Conservation (phyloP, 495 filamentous ascomycete species). For the Opeltia flavorubescens region DNA sequence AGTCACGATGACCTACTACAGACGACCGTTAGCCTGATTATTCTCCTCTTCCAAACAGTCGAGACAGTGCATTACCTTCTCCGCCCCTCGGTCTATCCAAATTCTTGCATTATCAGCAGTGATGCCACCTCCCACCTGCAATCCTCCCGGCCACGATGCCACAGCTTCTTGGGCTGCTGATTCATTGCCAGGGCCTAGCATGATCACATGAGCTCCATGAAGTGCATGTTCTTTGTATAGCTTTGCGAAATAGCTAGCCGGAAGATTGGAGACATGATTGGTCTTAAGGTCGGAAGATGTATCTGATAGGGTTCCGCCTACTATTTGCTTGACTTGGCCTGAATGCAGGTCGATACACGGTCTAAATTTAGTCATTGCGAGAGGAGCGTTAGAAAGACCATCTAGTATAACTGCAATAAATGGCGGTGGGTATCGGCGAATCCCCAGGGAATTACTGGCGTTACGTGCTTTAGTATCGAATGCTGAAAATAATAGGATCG, state of each 20-base stretch:
- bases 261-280: constrained; percentile 75
- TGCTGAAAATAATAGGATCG: too few species aligned
- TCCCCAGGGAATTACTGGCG: too few species aligned
- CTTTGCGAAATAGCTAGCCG: constrained; percentile 62
- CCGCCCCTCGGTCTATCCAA: constrained; percentile 81
- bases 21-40: constrained; percentile 3
- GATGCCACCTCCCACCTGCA: constrained; percentile 89
- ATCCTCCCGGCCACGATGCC: constrained; percentile 52
- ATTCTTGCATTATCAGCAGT: constrained; percentile 64
- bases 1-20: constrained; percentile 73
- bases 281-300: constrained; percentile 57
- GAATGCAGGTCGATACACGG: constrained; percentile 96
- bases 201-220: constrained; percentile 81
- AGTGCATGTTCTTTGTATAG: constrained; percentile 64
- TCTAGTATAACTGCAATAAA: too few species aligned
- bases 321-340: constrained; percentile 94
- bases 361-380: constrained; percentile 77
- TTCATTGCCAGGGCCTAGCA: constrained; percentile 80
- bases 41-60: neutral
- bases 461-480: too few species aligned
- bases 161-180: constrained; percentile 66
- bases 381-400: neutral
- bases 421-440: too few species aligned
- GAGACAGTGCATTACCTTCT: constrained; percentile 47
- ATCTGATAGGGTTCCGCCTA: constrained; percentile 76